Percentiles rank a stretch among this genome's conserved stretches.
Conservation (phyloP, 768 basidiomycete genomes). For the Auricularia sp. region DNA sequence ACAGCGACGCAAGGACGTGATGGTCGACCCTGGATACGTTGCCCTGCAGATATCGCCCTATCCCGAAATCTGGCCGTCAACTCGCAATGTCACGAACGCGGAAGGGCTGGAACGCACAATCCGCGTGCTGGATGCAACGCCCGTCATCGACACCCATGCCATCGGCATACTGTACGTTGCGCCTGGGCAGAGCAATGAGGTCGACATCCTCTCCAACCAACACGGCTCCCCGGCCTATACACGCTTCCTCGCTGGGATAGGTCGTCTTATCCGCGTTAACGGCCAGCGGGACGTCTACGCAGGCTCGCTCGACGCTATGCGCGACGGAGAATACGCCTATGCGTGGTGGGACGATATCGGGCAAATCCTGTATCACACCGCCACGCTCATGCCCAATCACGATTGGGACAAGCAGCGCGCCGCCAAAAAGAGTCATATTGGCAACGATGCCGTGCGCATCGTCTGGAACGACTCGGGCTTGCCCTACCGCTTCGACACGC, state of each 20-base stretch:
- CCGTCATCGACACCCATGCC: slow-evolving; percentile 95
- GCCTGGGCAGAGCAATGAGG: slow-evolving; percentile 75
- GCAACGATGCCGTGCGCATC: slow-evolving; percentile 93
- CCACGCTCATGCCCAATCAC: slow-evolving; percentile 91
- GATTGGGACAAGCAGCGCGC: slow-evolving; percentile 56
- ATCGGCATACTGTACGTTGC: slow-evolving; percentile 94
- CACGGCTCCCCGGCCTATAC: slow-evolving; percentile 94
- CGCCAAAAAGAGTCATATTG: slow-evolving; percentile 91
- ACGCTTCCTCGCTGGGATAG: slow-evolving; percentile 83
- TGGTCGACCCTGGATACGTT: slow-evolving; percentile 76
- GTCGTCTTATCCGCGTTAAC: slow-evolving; percentile 75
- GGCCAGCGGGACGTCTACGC: slow-evolving; percentile 89
- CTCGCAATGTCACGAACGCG: slow-evolving; percentile 38
- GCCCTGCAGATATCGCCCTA: slow-evolving; percentile 78
- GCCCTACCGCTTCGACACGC: slow-evolving; percentile 83
- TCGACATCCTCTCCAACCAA: slow-evolving; percentile 78
- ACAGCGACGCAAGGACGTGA: slow-evolving; percentile 77
- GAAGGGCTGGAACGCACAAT: slow-evolving; percentile 49
- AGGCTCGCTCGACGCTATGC: slow-evolving; percentile 81
- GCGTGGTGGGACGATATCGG: slow-evolving; percentile 99
- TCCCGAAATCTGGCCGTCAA: slow-evolving; percentile 38
- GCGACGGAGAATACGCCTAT: slow-evolving; percentile 94
- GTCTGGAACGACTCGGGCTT: slow-evolving; percentile 96
- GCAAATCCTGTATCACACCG: slow-evolving; percentile 89
- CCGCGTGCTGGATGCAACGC: slow-evolving; percentile 65